phyloP scores from a whole-genome alignment of 768 basidiomycete genomes.

The Pholiota conissans region DNA sequence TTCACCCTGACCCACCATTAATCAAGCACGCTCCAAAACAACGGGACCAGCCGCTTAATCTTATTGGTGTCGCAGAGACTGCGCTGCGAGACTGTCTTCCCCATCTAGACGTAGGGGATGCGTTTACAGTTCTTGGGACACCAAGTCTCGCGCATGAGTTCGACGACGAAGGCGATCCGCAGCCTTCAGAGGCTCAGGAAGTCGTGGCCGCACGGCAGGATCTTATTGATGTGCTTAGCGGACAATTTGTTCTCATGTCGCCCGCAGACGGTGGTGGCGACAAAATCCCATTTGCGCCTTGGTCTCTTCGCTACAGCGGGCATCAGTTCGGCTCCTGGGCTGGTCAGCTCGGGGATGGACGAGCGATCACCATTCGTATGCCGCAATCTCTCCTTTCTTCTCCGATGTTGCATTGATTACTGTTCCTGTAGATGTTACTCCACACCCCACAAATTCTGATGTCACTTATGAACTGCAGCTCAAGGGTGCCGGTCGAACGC shows the following conservation, averaged over 20 bases:
- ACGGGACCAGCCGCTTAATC: slow-evolving; percentile 51
- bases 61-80: slow-evolving; percentile 73
- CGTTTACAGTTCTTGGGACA: slow-evolving; percentile 63
- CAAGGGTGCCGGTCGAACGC: slow-evolving; percentile 93
- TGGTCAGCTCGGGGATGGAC: slow-evolving; percentile 93
- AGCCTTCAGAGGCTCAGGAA: slow-evolving; percentile 30
- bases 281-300: slow-evolving; percentile 58
- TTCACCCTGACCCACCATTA: slow-evolving; percentile 32
- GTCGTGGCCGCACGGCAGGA: slow-evolving; percentile 58
- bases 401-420: slow-evolving; percentile 1
- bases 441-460: slow-evolving; percentile 59
- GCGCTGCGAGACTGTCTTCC: slow-evolving; percentile 79
- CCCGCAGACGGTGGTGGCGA: slow-evolving; percentile 19
- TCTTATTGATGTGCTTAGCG: slow-evolving; percentile 80
- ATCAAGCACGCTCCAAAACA: slow-evolving; percentile 50
- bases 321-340: slow-evolving; percentile 91
- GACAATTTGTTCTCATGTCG: slow-evolving; percentile 69
- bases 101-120: slow-evolving; percentile 84
- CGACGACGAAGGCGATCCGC: slow-evolving; percentile 31
- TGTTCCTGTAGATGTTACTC: slow-evolving; percentile 63
- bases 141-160: slow-evolving; percentile 51
- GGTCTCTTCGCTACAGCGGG: slow-evolving; percentile 90
- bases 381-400: slow-evolving; percentile 3
- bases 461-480: slow-evolving; percentile 83
- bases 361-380: slow-evolving; percentile 82